Evolutionary conservation across 2,329 filamentous ascomycete genomes (phyloP), one percentile per base, ranked within the genome.

Genomic region (Botryosphaeria agaves): DNA sequence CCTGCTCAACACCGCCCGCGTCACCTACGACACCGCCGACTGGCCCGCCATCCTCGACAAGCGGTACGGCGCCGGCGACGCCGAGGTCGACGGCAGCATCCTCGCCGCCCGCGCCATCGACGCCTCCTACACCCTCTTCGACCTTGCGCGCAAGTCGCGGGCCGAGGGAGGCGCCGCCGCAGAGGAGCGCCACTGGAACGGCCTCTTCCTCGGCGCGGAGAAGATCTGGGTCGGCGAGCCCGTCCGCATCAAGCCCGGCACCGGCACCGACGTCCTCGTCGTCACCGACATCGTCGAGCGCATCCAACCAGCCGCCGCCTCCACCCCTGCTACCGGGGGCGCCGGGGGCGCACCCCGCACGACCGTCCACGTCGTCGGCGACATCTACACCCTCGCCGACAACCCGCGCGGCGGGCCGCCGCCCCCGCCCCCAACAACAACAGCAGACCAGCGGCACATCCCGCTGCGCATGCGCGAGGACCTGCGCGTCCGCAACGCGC

Each of bases 201-300:
- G 63, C 18, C 52, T 72, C 29, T 72, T 59, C 42, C 45, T 72
- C 0, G 69, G 69, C 5, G 66, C 61, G 2, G 69, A 73, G 41
- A 72, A 71, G 45, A 55, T 72, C 14, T 72, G 66, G 64, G 47
- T 61, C 14, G 65, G 67, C n/a, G 69, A 73, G 28, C 57, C 65
- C 1, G 53, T 72, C 9, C 62, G 69, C n/a, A 46, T 72, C 4
- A 51, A 53, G 5, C 47, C 53, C 9, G 53, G 49, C n/a, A 46
- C 48, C 1, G 56, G 57, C 12, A 56, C 56, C 18, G 59, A 66
- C 26, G 52, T 72, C 20, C 51, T 72, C 38, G 55, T 64, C 18
- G 36, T 64, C 7, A 53, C 51, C 18, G 45, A 53, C 18, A 55
- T 64, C 24, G 33, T 62, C 14, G 59, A 62, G 34, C 52, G 51